Evolutionary conservation across 306 rosid genomes (phyloP), one percentile per base, ranked within the genome.

Genomic region (Datisca glomerata): DNA sequence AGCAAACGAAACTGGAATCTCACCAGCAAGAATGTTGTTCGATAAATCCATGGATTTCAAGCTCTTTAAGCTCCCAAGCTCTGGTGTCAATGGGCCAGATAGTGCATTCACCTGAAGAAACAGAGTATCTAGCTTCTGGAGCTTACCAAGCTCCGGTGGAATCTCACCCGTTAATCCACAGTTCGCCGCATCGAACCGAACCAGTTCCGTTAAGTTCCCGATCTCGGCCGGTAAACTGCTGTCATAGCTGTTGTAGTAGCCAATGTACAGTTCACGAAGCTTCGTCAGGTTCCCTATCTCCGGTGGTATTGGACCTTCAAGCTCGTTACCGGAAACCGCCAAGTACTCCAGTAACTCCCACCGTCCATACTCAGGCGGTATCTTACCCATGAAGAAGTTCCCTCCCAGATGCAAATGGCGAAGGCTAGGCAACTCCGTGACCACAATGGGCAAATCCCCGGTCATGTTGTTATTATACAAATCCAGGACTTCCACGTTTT

Each of bases 321-420:
- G 73, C 47, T 62, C 93, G 54, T 85, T 85, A 3, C 96, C 96
- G 29, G 96, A 85, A 11, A 85, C 59, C 0, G 93, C 96, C 11
- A 85, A 49, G 41, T 85, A 85, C 67, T 80, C 70, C 4, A 85
- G 62, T 11, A 35, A 51, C 7, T 52, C 46, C 80, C 70, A 80
- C 1, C 12, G 22, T 23, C 93, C 93, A 18, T 72, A 85, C 70
- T 77, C 85, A 9, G 68, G 56, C 2, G 96, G 96, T 69, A 85
- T 85, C 75, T 39, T 43, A 18, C 96, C 96, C 12, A 53, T 4
- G 53, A 85, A 85, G 54, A 61, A 85, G 70, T 80, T 85, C 0
- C 96, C 96, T 0, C 96, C 96, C 24, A 85, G 74, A 53, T 85
- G 96, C 63, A 85, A 66, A 50, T 85, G 96, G 7, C 73, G 89